phyloP scores from a whole-genome alignment of 495 filamentous ascomycete species.

The Chaetomium fimeti region DNA sequence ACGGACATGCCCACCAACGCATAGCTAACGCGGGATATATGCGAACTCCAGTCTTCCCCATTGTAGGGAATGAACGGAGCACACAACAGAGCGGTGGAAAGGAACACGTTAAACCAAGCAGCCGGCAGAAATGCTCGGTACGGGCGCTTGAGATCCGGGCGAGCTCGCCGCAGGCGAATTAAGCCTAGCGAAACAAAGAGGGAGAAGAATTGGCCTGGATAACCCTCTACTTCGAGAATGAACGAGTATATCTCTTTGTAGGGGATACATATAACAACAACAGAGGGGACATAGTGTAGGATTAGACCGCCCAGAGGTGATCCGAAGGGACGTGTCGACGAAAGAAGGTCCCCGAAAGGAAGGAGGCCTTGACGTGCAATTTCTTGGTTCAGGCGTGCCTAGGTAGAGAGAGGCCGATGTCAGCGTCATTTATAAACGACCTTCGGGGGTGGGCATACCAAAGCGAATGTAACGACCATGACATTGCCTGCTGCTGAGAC shows the following conservation, averaged over 20 bases:
- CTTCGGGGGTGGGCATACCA: background rate
- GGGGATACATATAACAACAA: conserved; percentile 63
- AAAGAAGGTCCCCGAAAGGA: conserved; percentile 60
- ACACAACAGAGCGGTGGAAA: conserved; percentile 50
- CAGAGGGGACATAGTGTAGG: conserved; percentile 65
- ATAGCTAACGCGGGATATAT: conserved; percentile 70
- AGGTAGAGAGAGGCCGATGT: no score
- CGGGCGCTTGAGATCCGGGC: conserved; percentile 62
- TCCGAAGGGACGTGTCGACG: conserved; percentile 65
- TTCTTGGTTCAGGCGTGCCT: conserved; percentile 61
- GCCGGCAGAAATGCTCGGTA: conserved; percentile 65
- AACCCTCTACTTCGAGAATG: conserved; percentile 70
- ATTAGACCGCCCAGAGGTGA: conserved; percentile 66
- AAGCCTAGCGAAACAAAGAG: conserved; percentile 61
- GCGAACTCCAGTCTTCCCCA: conserved; percentile 50
- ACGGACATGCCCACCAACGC: conserved; percentile 67
- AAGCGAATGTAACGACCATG: conserved; percentile 70
- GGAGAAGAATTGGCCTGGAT: conserved; percentile 61
- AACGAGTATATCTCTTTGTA: conserved; percentile 70
- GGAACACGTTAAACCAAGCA: conserved; percentile 45
- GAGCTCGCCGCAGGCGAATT: conserved; percentile 58
- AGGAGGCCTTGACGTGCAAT: conserved; percentile 58
- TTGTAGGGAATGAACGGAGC: conserved; percentile 56
- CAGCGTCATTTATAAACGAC: no score
- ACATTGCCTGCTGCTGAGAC: conserved; percentile 69